These are phyloP conservation scores for Candida coleopterorum DNA, from an alignment of 805 yeast genomes.

Conservation along the genomic window DNA sequence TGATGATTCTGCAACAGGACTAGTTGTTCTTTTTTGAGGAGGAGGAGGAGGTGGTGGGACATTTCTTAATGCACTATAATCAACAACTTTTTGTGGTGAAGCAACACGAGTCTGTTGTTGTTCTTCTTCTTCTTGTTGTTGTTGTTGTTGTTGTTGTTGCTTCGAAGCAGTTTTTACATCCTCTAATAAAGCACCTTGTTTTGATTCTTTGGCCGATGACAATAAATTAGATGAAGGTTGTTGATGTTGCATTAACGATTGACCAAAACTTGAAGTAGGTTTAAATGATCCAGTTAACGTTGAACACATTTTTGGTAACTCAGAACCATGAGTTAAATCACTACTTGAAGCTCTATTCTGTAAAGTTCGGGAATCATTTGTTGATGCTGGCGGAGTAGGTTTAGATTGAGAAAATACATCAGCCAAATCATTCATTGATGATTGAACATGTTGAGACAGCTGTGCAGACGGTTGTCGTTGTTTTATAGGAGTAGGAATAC, in stretches of 20 bases:
- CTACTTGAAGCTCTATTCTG: conserved; percentile 28
- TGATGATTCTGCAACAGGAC: conserved; percentile 8
- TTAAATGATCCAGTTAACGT: conserved; percentile 48
- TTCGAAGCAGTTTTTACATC: too few species aligned
- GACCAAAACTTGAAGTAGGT: conserved; percentile 87
- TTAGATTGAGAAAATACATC: conserved; percentile 28
- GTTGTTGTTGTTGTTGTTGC: conserved; percentile 32
- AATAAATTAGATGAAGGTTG: conserved; percentile 3
- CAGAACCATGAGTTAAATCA: conserved; percentile 24
- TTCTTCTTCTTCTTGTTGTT: conserved; percentile 19
- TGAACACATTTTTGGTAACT: conserved; percentile 30
- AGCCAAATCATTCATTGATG: conserved; percentile 64
- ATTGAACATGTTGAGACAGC: conserved; percentile 29
- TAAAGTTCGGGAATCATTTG: conserved; percentile 13
- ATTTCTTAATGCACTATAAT: conserved; percentile 48
- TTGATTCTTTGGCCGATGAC: conserved; percentile 14
- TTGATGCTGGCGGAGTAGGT: conserved; percentile 18
- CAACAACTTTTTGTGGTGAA: conserved; percentile 25
- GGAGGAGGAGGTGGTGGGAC: conserved; percentile 41
- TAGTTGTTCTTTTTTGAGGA: conserved; percentile 10
- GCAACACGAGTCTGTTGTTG: conserved; percentile 22
- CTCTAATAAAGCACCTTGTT: conserved; percentile 24
- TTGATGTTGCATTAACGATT: conserved; percentile 44
- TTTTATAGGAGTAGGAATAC: not conserved
- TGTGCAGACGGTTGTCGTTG: not conserved